Base-by-base conservation (phyloP, 2,329 filamentous ascomycete genomes). In the Acrodontium crateriforme region DNA sequence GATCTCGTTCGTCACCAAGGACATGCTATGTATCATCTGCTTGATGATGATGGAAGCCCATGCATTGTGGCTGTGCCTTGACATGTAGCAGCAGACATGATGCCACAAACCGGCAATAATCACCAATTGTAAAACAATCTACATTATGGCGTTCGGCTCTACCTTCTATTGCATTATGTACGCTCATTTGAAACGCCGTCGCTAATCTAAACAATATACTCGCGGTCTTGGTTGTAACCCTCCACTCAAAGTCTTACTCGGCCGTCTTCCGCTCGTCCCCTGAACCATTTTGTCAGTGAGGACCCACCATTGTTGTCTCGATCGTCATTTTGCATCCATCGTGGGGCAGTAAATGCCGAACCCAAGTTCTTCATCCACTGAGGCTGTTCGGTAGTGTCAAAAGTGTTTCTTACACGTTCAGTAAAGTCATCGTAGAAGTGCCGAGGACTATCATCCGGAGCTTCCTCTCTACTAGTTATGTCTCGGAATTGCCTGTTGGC, bases 391-490 rank as follows among this genome's bases (percentile, higher is more conserved):
- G 83, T 67, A 0, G 74, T 78, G 36, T 95, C 87, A 28, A 95
- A 72, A 0, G 89, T 95, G 47, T 98, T 98, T 55, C 76, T 80
- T 43, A 98, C 75, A 18, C 87, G 69, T 48, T 91, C 80, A 0
- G 80, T 74, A 36, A 95, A 73, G 18, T 78, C 76, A 40, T 80
- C 70, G 47, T 95, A 84, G 53, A 93, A 82, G 39, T 76, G 82
- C 10, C 50, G 34, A 10, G 47, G 29, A 13, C 41, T 36, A 30
- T 83, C 80, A 9, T 84, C 74, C 20, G 20, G 5, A 12, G 67
- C 53, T 16, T 59, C 47, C 19, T 54, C 40, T 16, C 32, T 39
- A 21, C 47, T 47, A 3, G 45, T 47, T 24, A 50, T 43, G 25
- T 37, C 26, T 24, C 46, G 45, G 42, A 52, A 49, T 25, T 46